These are phyloP conservation scores for Penicillium canescens DNA, from an alignment of 495 filamentous ascomycete genomes.

Conservation along the genomic window DNA sequence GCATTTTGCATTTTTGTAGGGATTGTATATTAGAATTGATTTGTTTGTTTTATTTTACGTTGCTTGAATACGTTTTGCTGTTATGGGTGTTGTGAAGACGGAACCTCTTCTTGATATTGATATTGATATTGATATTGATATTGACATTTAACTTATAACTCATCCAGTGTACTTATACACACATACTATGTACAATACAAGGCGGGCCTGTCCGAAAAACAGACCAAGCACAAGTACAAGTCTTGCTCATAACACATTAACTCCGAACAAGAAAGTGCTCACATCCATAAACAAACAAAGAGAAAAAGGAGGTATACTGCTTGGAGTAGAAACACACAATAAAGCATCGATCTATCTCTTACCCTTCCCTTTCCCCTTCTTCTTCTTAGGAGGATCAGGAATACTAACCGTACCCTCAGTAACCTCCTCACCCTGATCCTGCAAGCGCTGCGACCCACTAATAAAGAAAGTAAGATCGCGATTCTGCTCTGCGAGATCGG, in stretches of 20 bases:
- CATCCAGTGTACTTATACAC: too few species aligned
- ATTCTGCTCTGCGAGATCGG: slow-evolving; percentile 77
- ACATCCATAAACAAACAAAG: too few species aligned
- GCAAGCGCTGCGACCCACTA: slow-evolving; percentile 76
- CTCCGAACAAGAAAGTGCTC: too few species aligned
- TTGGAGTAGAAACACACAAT: not conserved
- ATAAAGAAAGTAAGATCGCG: slow-evolving; percentile 92
- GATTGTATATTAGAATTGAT: slow-evolving; percentile 6
- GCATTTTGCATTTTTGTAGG: slow-evolving; percentile 8
- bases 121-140: not conserved
- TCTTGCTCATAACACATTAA: not conserved
- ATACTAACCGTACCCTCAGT: slow-evolving; percentile 58
- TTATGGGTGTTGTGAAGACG: too few species aligned
- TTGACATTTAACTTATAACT: not conserved
- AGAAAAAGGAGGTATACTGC: not conserved
- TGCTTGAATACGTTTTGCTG: not conserved
- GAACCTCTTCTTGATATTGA: too few species aligned
- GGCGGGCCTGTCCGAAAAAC: too few species aligned
- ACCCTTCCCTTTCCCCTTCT: slow-evolving; percentile 41
- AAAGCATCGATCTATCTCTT: slow-evolving; percentile 15
- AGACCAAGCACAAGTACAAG: too few species aligned
- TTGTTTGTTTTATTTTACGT: not conserved
- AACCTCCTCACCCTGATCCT: slow-evolving; percentile 63
- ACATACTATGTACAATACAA: too few species aligned
- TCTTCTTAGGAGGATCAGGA: slow-evolving; percentile 49